A percentile compares a stretch with the other conserved stretches of the same genome.
Conservation (phyloP, 1,139 yeast genomes). For the Scheffersomyces illinoinensis region DNA sequence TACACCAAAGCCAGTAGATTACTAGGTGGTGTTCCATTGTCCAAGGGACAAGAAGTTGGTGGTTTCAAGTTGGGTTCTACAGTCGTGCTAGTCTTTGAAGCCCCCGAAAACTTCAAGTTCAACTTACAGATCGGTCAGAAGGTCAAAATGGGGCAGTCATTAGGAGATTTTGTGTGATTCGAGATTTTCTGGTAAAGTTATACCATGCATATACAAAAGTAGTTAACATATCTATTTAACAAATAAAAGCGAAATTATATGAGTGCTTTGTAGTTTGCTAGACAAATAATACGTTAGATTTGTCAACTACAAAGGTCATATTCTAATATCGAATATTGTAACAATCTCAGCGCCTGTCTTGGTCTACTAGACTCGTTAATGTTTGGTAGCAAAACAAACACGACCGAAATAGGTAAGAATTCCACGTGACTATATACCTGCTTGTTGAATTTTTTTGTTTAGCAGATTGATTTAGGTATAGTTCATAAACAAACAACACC, state of each 20-base stretch:
- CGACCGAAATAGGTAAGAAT: neutral
- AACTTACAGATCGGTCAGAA: slow-evolving; percentile 67
- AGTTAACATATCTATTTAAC: neutral
- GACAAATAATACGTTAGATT: too few relatives aligned
- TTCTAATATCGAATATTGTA: neutral
- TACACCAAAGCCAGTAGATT: slow-evolving; percentile 76
- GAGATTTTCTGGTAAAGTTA: neutral
- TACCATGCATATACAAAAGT: neutral
- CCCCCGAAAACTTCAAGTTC: slow-evolving; percentile 79
- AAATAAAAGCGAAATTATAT: neutral
- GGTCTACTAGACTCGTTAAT: neutral
- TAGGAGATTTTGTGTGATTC: slow-evolving; percentile 52
- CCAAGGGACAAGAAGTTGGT: slow-evolving; percentile 94
- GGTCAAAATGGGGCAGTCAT: slow-evolving; percentile 81
- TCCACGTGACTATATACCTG: neutral
- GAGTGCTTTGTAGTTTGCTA: neutral
- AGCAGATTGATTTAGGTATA: neutral
- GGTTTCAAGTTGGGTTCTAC: slow-evolving; percentile 97
- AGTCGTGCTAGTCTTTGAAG: slow-evolving; percentile 93
- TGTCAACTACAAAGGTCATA: neutral
- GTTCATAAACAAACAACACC: neutral
- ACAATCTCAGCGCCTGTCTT: neutral
- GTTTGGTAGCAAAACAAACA: neutral
- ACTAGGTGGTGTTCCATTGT: slow-evolving; percentile 86
- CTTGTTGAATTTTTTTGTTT: neutral